These are phyloP conservation scores for Cutaneotrichosporon sp. DNA, from an alignment of 1,284 basidiomycete species.

Conservation along the genomic window DNA sequence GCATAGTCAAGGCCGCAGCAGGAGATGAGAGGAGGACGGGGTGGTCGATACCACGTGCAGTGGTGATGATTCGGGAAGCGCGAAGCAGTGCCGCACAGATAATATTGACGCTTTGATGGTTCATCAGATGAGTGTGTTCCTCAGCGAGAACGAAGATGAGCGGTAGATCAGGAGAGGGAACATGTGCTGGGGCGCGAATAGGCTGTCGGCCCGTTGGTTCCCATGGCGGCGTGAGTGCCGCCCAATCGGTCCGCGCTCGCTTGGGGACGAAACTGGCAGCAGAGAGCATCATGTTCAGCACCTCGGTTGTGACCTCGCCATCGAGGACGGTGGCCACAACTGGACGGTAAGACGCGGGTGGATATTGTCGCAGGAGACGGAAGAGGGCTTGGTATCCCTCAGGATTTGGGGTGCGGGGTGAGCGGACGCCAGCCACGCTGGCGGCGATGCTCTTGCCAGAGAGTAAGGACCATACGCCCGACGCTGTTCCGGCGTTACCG, in stretches of 20 bases:
- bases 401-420: neutral
- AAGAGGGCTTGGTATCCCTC: conserved; percentile 9
- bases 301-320: conserved; percentile 2
- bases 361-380: conserved; percentile 7
- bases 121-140: neutral
- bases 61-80: neutral
- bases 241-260: neutral
- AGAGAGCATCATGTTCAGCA: neutral
- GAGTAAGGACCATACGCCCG: conserved; percentile 8
- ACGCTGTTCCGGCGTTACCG: conserved; percentile 4
- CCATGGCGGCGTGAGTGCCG: neutral
- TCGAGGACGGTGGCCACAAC: conserved; percentile 2
- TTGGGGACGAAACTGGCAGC: neutral
- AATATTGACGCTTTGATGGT: conserved; percentile 8
- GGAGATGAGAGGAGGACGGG: neutral
- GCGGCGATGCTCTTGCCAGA: conserved; percentile 3
- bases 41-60: neutral
- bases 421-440: conserved; percentile 3
- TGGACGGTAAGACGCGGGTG: conserved; percentile 5
- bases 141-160: neutral
- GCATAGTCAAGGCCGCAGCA: neutral
- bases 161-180: neutral
- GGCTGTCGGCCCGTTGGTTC: no score
- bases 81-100: conserved; percentile 3
- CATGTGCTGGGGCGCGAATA: neutral